Conservation (phyloP, 495 filamentous ascomycete species). For the Peziza echinospora region DNA sequence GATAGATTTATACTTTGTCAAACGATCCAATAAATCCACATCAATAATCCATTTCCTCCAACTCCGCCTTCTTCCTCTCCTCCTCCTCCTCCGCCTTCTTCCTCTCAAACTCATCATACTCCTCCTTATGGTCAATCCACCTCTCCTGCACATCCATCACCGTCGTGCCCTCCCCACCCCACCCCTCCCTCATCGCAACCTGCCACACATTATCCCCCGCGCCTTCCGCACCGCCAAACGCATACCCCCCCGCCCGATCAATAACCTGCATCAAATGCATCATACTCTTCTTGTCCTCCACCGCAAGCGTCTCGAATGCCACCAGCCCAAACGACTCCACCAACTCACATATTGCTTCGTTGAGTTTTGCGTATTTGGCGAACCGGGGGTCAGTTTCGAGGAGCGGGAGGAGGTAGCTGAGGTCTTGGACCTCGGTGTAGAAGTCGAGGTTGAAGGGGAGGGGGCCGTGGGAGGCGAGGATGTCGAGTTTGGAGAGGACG, state of each 20-base stretch:
- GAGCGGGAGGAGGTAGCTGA: constrained; percentile 59
- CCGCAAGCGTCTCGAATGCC: constrained; percentile 75
- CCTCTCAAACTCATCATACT: constrained; percentile 61
- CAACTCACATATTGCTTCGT: constrained; percentile 65
- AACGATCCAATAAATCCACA: too few species aligned
- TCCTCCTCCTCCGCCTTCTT: constrained; percentile 33
- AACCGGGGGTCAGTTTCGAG: constrained; percentile 30
- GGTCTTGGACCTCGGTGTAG: constrained; percentile 94
- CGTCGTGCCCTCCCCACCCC: constrained; percentile 49
- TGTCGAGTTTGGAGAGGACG: constrained; percentile 93
- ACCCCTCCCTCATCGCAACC: constrained; percentile 52
- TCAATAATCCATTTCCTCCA: constrained; percentile 17
- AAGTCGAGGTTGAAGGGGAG: constrained; percentile 87
- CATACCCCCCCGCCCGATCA: constrained; percentile 80
- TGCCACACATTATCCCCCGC: constrained; percentile 90
- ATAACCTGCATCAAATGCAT: constrained; percentile 69
- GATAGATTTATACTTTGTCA: too few species aligned
- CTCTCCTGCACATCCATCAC: constrained; percentile 77
- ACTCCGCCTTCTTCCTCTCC: constrained; percentile 27
- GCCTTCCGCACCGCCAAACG: constrained; percentile 74
- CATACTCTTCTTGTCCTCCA: constrained; percentile 93
- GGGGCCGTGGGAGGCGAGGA: constrained; percentile 41
- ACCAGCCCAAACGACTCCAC: constrained; percentile 78
- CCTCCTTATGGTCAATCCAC: constrained; percentile 79
- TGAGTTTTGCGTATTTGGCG: constrained; percentile 60